Percentiles rank a stretch among this genome's conserved stretches.
These are phyloP conservation scores for Clitocybe nebularis DNA, from an alignment of 1,284 basidiomycete genomes.

Conservation along the genomic window DNA sequence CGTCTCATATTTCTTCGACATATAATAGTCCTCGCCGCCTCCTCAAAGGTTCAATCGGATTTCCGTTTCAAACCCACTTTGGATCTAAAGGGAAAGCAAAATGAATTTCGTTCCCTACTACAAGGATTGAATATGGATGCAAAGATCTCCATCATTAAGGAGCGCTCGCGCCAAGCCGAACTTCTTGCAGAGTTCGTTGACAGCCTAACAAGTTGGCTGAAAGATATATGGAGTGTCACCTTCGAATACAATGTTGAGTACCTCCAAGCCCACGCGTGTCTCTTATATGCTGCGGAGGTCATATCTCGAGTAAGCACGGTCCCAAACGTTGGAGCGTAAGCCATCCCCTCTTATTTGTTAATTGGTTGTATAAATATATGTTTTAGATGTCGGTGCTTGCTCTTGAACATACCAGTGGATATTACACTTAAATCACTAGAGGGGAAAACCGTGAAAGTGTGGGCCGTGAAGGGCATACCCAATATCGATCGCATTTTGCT, in stretches of 20 bases:
- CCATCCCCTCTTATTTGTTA: too few relatives aligned
- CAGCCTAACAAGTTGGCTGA: constrained; percentile 52
- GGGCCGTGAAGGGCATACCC: constrained; percentile 45
- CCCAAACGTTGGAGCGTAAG: too few relatives aligned
- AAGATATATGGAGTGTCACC: constrained; percentile 54
- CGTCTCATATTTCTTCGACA: constrained; percentile 5
- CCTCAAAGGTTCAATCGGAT: constrained; percentile 27
- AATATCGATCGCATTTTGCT: constrained; percentile 45
- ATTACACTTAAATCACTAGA: constrained; percentile 38
- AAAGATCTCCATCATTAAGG: constrained; percentile 47
- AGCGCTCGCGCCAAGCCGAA: constrained; percentile 48
- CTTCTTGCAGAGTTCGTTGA: constrained; percentile 51
- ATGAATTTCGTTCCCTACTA: constrained; percentile 47
- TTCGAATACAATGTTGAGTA: constrained; percentile 55
- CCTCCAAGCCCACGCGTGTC: constrained; percentile 47
- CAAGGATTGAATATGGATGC: constrained; percentile 47
- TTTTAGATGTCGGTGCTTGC: constrained; percentile 47
- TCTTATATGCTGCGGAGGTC: constrained; percentile 45
- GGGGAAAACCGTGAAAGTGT: constrained; percentile 45
- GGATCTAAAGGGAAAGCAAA: constrained; percentile 47
- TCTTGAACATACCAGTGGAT: constrained; percentile 43
- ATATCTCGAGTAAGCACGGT: constrained; percentile 42
- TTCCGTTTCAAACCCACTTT: constrained; percentile 40
- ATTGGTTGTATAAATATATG: too few relatives aligned
- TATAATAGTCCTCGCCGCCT: too few relatives aligned